phyloP scores from a whole-genome alignment of 1,284 basidiomycete species.

The Takashimella koratensis region DNA sequence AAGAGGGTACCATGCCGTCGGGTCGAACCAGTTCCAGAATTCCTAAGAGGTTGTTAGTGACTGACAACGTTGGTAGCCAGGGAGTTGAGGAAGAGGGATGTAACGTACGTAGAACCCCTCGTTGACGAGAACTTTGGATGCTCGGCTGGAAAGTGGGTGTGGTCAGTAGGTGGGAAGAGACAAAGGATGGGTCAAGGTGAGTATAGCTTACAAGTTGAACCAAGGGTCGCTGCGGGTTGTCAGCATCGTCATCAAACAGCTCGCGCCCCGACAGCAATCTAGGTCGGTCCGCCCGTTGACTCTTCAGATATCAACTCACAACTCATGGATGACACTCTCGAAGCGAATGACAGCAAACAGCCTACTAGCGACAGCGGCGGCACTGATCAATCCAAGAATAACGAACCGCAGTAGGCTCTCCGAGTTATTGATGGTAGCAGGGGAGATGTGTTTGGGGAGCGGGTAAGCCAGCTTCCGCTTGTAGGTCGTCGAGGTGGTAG shows the following conservation, averaged over 20 bases:
- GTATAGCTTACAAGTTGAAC: constrained; percentile 84
- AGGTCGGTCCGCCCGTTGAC: no score
- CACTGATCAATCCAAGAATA: constrained; percentile 80
- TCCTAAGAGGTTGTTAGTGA: constrained; percentile 56
- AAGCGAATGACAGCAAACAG: constrained; percentile 97
- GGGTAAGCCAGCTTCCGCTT: constrained; percentile 38
- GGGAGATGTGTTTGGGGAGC: constrained; percentile 43
- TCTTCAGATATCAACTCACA: constrained; percentile 62
- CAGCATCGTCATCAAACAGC: background rate
- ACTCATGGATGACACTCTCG: constrained; percentile 99
- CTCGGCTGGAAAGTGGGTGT: constrained; percentile 59
- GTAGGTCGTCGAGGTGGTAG: background rate
- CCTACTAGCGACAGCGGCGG: constrained; percentile 89
- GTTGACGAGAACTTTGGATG: constrained; percentile 78
- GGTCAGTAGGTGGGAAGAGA: background rate
- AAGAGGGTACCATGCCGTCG: constrained; percentile 97
- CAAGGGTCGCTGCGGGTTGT: constrained; percentile 75
- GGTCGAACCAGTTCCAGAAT: constrained; percentile 99
- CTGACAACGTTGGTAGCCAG: constrained; percentile 1
- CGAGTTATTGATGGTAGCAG: constrained; percentile 70
- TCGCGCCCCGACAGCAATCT: no score
- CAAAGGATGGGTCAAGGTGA: background rate
- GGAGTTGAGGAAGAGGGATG: background rate
- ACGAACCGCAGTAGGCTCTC: constrained; percentile 80
- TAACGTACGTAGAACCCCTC: constrained; percentile 87